Base-by-base conservation (phyloP, 192 early-diverging fungal species). In the Entomortierella lignicola region DNA sequence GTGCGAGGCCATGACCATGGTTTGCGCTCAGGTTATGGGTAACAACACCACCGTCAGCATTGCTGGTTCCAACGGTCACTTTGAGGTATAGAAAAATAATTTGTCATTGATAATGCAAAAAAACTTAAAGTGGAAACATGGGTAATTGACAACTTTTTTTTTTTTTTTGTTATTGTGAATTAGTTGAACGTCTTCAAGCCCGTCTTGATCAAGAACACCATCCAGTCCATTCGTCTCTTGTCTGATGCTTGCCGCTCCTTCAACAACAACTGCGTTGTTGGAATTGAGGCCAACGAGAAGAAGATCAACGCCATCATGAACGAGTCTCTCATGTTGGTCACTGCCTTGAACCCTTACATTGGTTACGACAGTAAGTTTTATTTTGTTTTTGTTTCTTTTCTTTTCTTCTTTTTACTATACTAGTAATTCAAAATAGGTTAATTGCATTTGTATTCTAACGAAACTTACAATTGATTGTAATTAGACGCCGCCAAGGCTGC, bases 1-100 rank as follows among this genome's bases (percentile, higher is more conserved):
- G 85, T 97, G 94, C 87, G 97, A 99, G 85, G 97, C 98, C 59
- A 91, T 99, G 91, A 99, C 98, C 27, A 99, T 99, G 98, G 95
- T 98, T 41, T 97, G 96, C 82, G 92, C 96, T 34, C 98, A 99
- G 81, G 95, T 99, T 50, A 97, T 99, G 88, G 98, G 98, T 77
- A 99, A 99, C 92, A 90, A 99, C 87, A 94, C 93, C 41, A 90
- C 97, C 30, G 91, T 99, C 61, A 89, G 95, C 26, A 81, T 98
- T 75, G 94, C 94, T 63, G 97, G 96, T 8, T 92, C 96, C 47
- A 96, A 98, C 82, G 97, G 98, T 32, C 97, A 98, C 86, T 98
- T 97, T 88, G 96, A 99, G 85, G 87, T 93, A 81, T 23, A 27
- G 21, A 41, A 34, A 29, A 57, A 57, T 34, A 57, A 57, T 7